Evolutionary conservation across 768 basidiomycete genomes (phyloP), one percentile per base, ranked within the genome.

Genomic region (Panellus pusillus): DNA sequence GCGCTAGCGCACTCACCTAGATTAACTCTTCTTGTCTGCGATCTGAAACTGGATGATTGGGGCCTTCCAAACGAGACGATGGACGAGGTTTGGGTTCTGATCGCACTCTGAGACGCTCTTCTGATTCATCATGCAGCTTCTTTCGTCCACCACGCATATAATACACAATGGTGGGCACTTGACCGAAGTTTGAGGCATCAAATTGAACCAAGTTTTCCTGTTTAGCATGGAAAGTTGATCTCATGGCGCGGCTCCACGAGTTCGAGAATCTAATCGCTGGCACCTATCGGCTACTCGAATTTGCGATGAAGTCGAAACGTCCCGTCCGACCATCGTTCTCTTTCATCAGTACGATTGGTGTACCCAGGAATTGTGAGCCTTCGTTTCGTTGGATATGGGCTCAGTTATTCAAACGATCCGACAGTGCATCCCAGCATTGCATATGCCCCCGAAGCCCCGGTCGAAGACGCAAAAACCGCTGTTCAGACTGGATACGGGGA

Each of bases 101-200:
- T 5, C 24, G 14, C 19, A 28, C 18, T 9, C 37, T 27, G 31
- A 18, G 4, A 12, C 7, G 4, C 44, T 20, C 44, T 39, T 6
- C 24, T 24, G 24, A 39, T 24, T 44, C 24, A 5, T 9, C 19
- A 29, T 31, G 35, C 29, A 69, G 63, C 57, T 71, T 37, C 57
- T 55, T 4, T 40, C 49, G 9, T 68, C 68, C 12, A 61, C 68
- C 3, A 73, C 72, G 13, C 70, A 68, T 31, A 65, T 76, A 52
- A 69, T 73, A 13, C 70, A 74, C 56, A 71, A 73, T 17, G 68
- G 69, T 72, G 32, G 19, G 56, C 27, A 47, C 24, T 24, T 24
- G 24, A 24, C 24, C 24, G 24, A 24, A 24, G 24, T 24, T 24
- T 24, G 24, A 24, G 24, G 24, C 24, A 24, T 24, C 3, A 6